Evolutionary conservation across 495 filamentous ascomycete genomes (phyloP), one percentile per base, ranked within the genome.

Genomic region (Lichenothelia convexa): DNA sequence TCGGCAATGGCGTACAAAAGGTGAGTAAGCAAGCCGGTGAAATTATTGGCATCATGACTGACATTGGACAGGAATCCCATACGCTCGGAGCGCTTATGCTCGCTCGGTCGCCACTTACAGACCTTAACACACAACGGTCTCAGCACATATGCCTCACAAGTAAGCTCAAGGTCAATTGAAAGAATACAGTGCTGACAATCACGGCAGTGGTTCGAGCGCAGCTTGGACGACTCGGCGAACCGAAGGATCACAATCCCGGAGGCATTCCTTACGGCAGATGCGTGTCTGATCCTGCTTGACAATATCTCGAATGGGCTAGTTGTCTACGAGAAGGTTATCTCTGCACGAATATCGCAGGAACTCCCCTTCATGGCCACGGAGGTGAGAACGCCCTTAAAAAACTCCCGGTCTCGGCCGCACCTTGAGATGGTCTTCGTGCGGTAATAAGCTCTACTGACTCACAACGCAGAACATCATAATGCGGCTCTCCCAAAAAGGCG

Each of bases 321-420:
- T 31, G 76, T 94, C 34, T 93, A 91, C 62, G 80, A 81, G 23
- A 70, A 71, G 29, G 64, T 81, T 36, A 91, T 93, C 56, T 60
- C 63, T 34, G 60, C 63, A 23, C 71, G 61, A 36, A 61, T 92
- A 30, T 64, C 73, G 32, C 71, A 80, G 32, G 85, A 93, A 57
- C 70, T 93, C 22, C 86, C 85, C 9, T 91, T 91, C 63, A 87
- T 89, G 79, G 72, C 75, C 4, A 86, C 81, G 44, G 80, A 75
- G 15, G 24, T 13, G 15, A 29, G 9, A 29, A 9, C 24, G n/a
- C n/a, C n/a, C n/a, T n/a, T n/a, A n/a, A n/a, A n/a, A n/a, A n/a
- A n/a, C n/a, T n/a, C n/a, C n/a, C n/a, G n/a, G n/a, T n/a, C n/a
- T n/a, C n/a, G n/a, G n/a, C n/a, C n/a, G n/a, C n/a, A n/a, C n/a